Evolutionary conservation across 1,284 basidiomycete genomes (phyloP).

Genomic region (Hypsizygus ulmarius): DNA sequence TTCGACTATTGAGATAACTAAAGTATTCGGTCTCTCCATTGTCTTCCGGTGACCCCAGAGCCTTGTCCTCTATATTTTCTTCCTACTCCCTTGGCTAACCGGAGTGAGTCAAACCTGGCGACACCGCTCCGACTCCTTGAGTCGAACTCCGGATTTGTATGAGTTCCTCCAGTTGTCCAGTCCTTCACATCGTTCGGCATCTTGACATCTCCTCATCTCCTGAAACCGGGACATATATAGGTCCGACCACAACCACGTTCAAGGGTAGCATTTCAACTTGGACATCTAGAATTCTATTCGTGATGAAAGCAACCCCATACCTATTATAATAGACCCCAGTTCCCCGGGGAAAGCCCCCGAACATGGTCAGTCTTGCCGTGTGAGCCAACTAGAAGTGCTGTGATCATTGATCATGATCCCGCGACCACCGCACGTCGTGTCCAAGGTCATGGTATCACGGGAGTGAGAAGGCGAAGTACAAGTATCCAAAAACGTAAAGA

Average conservation of each 20-base stretch:
- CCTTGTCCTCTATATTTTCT: background rate
- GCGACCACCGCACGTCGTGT: conserved; percentile 6
- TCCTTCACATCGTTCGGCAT: background rate
- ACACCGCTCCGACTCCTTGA: conserved; percentile 3
- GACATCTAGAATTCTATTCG: conserved; percentile 1
- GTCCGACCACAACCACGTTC: conserved; percentile 6
- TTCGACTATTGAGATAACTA: too few relatives aligned
- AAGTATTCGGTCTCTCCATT: background rate
- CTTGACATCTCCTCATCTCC: conserved; percentile 1
- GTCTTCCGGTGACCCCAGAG: background rate
- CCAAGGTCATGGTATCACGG: conserved; percentile 5
- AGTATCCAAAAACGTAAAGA: conserved; percentile 16
- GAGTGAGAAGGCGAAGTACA: conserved; percentile 9
- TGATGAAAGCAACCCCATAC: background rate
- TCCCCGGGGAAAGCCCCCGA: conserved; percentile 5
- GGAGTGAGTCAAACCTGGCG: conserved; percentile 10
- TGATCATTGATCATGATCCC: conserved; percentile 15
- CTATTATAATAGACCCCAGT: too few relatives aligned
- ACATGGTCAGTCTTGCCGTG: conserved; percentile 7
- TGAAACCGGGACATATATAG: background rate
- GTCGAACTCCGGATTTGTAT: background rate
- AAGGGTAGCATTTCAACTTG: conserved; percentile 6
- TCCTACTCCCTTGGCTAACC: background rate
- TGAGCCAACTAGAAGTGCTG: conserved; percentile 6
- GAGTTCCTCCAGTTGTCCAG: background rate